A percentile compares a stretch with the other conserved stretches of the same genome.
Evolutionary conservation across 2,329 filamentous ascomycete genomes (phyloP).

Genomic region (Chrysoporthe austroafricana): DNA sequence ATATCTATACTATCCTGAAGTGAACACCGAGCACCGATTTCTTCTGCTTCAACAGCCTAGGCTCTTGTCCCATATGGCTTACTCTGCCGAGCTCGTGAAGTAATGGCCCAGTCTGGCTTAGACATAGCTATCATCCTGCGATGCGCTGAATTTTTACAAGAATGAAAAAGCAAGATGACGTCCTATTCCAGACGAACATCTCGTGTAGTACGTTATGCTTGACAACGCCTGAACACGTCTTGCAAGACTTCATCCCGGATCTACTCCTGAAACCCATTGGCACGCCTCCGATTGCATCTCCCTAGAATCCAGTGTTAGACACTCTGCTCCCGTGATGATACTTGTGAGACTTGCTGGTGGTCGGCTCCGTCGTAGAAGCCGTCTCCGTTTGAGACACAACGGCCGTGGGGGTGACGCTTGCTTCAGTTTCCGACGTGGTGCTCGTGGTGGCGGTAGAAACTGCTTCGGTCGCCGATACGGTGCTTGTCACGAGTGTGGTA

Average conservation of each 20-base stretch:
- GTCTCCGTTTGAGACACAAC: background rate
- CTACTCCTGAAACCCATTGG: background rate
- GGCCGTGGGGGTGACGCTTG: background rate
- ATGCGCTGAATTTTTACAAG: background rate
- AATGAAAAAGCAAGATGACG: background rate
- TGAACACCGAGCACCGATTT: background rate
- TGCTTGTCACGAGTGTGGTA: background rate
- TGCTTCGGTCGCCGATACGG: background rate
- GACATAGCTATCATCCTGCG: background rate
- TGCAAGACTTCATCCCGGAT: background rate
- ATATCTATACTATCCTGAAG: background rate
- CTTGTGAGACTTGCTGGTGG: conserved; percentile 2
- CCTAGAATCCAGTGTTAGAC: background rate
- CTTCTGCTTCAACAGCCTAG: background rate
- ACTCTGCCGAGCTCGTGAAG: background rate
- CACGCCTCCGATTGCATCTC: background rate
- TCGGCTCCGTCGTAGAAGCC: background rate
- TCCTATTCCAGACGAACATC: background rate
- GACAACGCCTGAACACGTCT: background rate
- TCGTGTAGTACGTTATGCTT: background rate
- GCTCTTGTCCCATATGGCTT: background rate
- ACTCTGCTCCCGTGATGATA: background rate
- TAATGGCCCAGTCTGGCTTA: background rate
- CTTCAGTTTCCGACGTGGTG: background rate
- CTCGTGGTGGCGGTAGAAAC: background rate